A percentile compares a stretch with the other conserved stretches of the same genome.
Evolutionary conservation across 305 asterid genomes (phyloP).

Genomic region (Fraxinus nigra): DNA sequence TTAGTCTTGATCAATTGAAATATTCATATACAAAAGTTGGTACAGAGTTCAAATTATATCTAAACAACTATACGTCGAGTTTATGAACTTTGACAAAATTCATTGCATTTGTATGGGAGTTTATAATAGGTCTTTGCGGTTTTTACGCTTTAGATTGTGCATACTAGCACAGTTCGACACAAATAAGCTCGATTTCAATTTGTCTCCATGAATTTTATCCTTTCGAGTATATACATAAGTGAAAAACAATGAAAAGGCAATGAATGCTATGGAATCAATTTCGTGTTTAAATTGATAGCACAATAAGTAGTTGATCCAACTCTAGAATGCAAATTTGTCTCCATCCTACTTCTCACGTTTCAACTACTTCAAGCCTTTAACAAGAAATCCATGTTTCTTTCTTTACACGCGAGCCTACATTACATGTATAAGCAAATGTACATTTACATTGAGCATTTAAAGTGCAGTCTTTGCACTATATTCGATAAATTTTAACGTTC

Average conservation of each 20-base stretch:
- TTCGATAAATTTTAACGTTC: no score
- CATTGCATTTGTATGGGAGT: neutral
- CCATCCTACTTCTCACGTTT: neutral
- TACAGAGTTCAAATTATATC: no score
- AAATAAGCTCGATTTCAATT: neutral
- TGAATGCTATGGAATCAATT: neutral
- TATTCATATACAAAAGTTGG: neutral
- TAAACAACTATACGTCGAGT: neutral
- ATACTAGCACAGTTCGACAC: neutral
- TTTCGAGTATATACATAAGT: neutral
- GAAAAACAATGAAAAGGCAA: neutral
- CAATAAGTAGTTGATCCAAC: neutral
- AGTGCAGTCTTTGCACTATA: neutral
- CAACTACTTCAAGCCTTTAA: neutral
- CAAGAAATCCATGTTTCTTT: neutral
- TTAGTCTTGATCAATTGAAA: neutral
- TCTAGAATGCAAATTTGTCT: neutral
- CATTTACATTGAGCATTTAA: neutral
- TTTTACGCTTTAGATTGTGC: neutral
- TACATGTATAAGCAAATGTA: neutral
- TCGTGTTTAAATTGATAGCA: neutral
- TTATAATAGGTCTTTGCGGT: neutral
- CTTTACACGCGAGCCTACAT: neutral
- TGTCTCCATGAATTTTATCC: neutral
- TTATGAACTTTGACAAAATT: neutral